Evolutionary conservation across 2,329 filamentous ascomycete species (phyloP).

Genomic region (Lojkania enalia): DNA sequence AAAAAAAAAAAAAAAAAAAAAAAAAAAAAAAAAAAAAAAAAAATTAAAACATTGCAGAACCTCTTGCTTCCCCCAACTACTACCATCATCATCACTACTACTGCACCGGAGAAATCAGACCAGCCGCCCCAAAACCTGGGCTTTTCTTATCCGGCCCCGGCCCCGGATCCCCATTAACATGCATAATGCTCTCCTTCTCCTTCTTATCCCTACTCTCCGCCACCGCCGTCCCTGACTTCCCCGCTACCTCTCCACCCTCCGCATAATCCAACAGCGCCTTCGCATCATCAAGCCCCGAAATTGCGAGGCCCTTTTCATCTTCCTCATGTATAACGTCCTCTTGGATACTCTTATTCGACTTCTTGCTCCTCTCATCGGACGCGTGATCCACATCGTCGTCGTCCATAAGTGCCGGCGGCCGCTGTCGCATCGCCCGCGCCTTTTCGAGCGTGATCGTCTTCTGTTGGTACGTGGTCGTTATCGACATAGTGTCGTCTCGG

Average conservation of each 20-base stretch:
- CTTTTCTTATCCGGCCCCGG: too few relatives aligned
- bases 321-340: conserved; percentile 43
- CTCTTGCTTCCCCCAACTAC: too few relatives aligned
- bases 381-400: conserved; percentile 43
- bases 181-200: conserved; percentile 17
- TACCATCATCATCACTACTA: too few relatives aligned
- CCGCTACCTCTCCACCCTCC: conserved; percentile 23
- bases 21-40: too few relatives aligned
- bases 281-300: conserved; percentile 42
- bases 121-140: too few relatives aligned
- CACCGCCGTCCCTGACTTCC: conserved; percentile 8
- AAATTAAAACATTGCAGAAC: not conserved
- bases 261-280: conserved; percentile 40
- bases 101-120: too few relatives aligned
- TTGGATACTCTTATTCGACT: conserved; percentile 41
- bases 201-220: conserved; percentile 10
- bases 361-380: conserved; percentile 33
- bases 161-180: not conserved
- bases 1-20: too few relatives aligned
- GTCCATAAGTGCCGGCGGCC: conserved; percentile 85
- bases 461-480: conserved; percentile 93
- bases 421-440: conserved; percentile 82
- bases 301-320: conserved; percentile 44
- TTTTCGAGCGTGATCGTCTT: conserved; percentile 93
- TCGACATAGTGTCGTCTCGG: conserved; percentile 73